Evolutionary conservation across 1,284 basidiomycete species (phyloP).

Genomic region (Cryptococcus sp.): DNA sequence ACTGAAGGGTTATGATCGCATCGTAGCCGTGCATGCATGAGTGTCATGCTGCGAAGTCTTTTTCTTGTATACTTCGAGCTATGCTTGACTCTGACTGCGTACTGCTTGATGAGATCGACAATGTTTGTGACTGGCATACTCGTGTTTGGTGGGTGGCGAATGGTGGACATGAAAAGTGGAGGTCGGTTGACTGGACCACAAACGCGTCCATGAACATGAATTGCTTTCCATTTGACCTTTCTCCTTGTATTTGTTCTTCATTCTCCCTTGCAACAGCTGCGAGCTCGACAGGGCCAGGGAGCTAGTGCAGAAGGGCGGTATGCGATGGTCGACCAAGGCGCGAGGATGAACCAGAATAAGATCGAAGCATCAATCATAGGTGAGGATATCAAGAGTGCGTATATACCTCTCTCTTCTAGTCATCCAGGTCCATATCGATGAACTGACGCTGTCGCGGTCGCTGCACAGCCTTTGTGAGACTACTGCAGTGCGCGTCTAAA

Average conservation of each 20-base stretch:
- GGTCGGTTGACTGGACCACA: slow-evolving; percentile 5
- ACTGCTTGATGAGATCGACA: too few relatives aligned
- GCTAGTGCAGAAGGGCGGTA: too few relatives aligned
- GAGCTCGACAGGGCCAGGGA: too few relatives aligned
- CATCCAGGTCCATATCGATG: too few relatives aligned
- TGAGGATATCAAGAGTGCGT: slow-evolving; percentile 35
- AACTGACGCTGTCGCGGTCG: background rate
- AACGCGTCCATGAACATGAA: slow-evolving; percentile 3
- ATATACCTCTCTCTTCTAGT: too few relatives aligned
- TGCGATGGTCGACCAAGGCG: too few relatives aligned
- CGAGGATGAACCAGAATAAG: slow-evolving; percentile 1
- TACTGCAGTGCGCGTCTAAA: slow-evolving; percentile 49
- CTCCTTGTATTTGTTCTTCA: background rate
- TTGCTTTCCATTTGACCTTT: background rate
- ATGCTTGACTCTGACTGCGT: too few relatives aligned
- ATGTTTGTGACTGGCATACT: too few relatives aligned
- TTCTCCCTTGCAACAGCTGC: too few relatives aligned
- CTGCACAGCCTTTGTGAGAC: slow-evolving; percentile 44
- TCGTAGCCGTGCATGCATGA: too few relatives aligned
- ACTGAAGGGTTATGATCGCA: slow-evolving; percentile 6
- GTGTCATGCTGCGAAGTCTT: too few relatives aligned
- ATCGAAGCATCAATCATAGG: slow-evolving; percentile 45
- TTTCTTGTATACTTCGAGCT: too few relatives aligned
- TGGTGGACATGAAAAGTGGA: slow-evolving; percentile 5
- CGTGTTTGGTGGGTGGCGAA: background rate